A percentile compares a stretch with the other conserved stretches of the same genome.
Evolutionary conservation across 148 eudicot genomes (phyloP).

Genomic region (Oxyria digyna): DNA sequence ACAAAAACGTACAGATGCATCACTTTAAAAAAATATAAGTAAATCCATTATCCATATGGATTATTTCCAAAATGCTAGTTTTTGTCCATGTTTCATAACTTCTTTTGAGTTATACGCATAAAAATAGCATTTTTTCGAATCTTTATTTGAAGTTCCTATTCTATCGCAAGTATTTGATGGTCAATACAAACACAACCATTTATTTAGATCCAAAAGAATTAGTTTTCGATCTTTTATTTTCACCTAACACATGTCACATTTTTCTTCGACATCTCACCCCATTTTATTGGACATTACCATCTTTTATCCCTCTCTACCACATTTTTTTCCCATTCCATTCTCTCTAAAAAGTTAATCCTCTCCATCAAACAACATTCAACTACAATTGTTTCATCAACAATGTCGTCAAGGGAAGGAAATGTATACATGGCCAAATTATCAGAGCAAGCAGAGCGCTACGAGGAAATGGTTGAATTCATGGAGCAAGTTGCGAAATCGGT

Average conservation of each 20-base stretch:
- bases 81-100: too few species aligned
- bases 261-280: neutral
- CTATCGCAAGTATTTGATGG: neutral
- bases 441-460: constrained; percentile 83
- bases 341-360: neutral
- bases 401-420: constrained; percentile 54
- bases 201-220: neutral
- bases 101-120: too few species aligned
- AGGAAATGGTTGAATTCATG: constrained; percentile 80
- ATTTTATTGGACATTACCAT: neutral
- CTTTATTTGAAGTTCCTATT: neutral
- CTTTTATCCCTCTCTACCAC: neutral
- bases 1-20: too few species aligned
- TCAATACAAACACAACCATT: neutral
- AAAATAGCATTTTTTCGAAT: neutral
- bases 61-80: too few species aligned
- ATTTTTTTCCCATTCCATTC: too few species aligned
- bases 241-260: constrained; percentile 3
- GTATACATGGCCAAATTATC: constrained; percentile 83
- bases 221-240: neutral
- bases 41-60: too few species aligned
- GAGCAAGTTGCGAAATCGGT: constrained; percentile 58
- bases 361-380: neutral
- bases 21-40: too few species aligned
- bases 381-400: too few species aligned